Percentiles rank a stretch among this genome's conserved stretches.
phyloP scores from a whole-genome alignment of 2,329 filamentous ascomycete species.

The Fusarium sp. region DNA sequence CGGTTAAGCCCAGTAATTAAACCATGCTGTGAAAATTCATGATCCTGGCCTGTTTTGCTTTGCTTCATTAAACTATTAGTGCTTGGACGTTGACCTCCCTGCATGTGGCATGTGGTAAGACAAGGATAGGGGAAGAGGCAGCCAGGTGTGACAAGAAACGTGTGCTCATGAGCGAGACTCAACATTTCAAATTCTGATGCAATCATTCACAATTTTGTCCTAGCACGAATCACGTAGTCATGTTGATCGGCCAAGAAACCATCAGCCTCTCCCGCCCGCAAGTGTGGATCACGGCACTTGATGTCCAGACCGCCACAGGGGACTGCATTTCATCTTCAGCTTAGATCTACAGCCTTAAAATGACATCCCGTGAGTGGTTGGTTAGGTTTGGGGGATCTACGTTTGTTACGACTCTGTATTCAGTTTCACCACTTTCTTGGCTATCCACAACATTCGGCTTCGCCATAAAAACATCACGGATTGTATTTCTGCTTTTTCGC shows the following conservation, averaged over 20 bases:
- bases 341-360: slow-evolving; percentile 46
- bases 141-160: slow-evolving; percentile 9
- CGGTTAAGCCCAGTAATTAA: slow-evolving; percentile 49
- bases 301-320: slow-evolving; percentile 22
- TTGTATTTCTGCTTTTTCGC: slow-evolving; percentile 18
- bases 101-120: slow-evolving; percentile 26
- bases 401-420: slow-evolving; percentile 8
- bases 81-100: slow-evolving; percentile 5
- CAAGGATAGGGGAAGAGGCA: slow-evolving; percentile 21
- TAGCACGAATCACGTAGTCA: not conserved
- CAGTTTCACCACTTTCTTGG: slow-evolving; percentile 6
- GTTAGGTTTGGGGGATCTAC: slow-evolving; percentile 18
- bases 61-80: not conserved
- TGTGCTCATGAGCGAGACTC: slow-evolving; percentile 7
- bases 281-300: slow-evolving; percentile 44
- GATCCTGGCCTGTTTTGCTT: not conserved
- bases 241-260: slow-evolving; percentile 30
- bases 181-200: slow-evolving; percentile 5
- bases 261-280: slow-evolving; percentile 41
- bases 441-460: not conserved
- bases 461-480: not conserved
- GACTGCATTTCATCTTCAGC: slow-evolving; percentile 25
- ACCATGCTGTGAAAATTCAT: slow-evolving; percentile 19
- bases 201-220: not conserved
- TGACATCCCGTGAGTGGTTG: slow-evolving; percentile 24